Evolutionary conservation across 306 rosid species (phyloP), one percentile per base, ranked within the genome.

Genomic region (Castanea sativa): DNA sequence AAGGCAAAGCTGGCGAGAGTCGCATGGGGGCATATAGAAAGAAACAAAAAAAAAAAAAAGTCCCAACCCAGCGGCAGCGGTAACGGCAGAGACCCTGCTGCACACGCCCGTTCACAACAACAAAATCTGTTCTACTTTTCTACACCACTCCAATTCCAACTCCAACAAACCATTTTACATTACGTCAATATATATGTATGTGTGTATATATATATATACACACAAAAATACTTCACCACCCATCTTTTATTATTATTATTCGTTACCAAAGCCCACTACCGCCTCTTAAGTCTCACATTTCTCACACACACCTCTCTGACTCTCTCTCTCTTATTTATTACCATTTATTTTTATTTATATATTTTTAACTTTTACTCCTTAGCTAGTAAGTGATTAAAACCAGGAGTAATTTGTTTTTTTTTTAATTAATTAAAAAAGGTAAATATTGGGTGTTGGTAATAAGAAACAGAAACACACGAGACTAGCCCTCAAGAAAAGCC

Each of bases 401-500:
- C 75, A 25, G 25, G 69, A 41, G 20, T 33, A 49, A 29, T 29
- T 32, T 56, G 43, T 7, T 30, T 73, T 61, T 43, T 19, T 32
- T 9, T 45, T 21, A 3, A 68, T 53, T 74, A 52, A 76, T 23
- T 23, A 27, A 51, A 73, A 23, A 76, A 67, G 69, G 20, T 53
- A 14, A 71, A 74, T 32, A 64, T 20, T 78, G 1, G 73, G 79
- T 84, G 73, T 80, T 64, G 76, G 86, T 73, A 77, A 82, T 84
- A 38, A 38, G 45, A 10, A 38, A 38, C 52, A 76, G 45, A 81
- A 87, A 83, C 80, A 76, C 70, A 76, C 70, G 86, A 87, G 83
- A 80, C 74, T 56, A 21, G 70, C 25, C 82, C 80, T 75, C 78
- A 76, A 83, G 91, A 86, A 86, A 86, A 88, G 91, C 79, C 86